Evolutionary conservation across 306 rosid species (phyloP), one percentile per base, ranked within the genome.

Genomic region (Cicer judaicum): DNA sequence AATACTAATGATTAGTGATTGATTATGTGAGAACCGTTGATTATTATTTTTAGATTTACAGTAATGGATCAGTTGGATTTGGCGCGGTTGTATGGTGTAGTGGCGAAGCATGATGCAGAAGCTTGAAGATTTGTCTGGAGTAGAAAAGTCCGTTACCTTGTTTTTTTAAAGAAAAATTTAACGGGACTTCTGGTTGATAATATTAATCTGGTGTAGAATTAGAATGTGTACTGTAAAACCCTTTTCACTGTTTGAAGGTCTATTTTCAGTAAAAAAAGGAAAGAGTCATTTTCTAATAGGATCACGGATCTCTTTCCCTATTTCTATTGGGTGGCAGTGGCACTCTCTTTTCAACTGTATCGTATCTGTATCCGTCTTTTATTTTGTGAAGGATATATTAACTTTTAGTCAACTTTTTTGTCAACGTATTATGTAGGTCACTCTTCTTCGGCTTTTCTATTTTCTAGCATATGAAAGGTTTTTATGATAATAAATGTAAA

Each of bases 301-400:
- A 76, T 86, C 80, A 65, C 85, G 85, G 70, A 88, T 88, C 89
- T 79, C 56, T 85, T 88, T 71, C 86, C 73, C 68, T 73, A 53
- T 54, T 83, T 60, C 47, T 50, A 85, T 91, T 84, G 89, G 92
- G 36, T 91, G 76, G 89, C 91, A 29, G 9, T 53, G 15, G 18
- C 78, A 38, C 62, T 12, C 12, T 6, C 42, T 60, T 3, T 34
- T 47, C 72, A 9, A 6, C 61, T 14, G 18, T 53, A 50, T 66
- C 64, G 5, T 21, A 6, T 11, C 24, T n/a, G 42, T 13, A 12
- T 39, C 7, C 16, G 10, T 60, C 5, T 29, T 64, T 67, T 68
- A n/a, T 21, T 24, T 8, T 52, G 36, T 3, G 8, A 49, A 24
- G 7, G 38, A 39, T 47, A 14, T 29, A 39, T 47, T 68, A 48